Percentiles rank a stretch among this genome's conserved stretches.
These are phyloP conservation scores for Silybum marianum DNA, from an alignment of 129 eudicot species.

Conservation along the genomic window DNA sequence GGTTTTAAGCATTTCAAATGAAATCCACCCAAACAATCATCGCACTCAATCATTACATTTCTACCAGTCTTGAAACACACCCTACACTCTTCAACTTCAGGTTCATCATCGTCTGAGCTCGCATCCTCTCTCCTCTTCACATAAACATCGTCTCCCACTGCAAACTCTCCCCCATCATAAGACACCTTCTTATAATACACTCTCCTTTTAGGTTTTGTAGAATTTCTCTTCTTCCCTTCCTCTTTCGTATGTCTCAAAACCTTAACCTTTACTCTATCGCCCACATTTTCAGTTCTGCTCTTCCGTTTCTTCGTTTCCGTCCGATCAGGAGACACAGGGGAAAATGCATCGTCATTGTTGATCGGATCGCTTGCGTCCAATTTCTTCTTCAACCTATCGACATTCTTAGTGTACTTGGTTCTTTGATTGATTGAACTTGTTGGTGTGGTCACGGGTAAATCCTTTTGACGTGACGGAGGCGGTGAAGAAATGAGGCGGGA, in stretches of 20 bases:
- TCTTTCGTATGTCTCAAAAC: constrained; percentile 12
- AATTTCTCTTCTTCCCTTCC: constrained; percentile 13
- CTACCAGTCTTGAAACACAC: constrained; percentile 66
- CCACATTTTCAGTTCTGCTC: constrained; percentile 13
- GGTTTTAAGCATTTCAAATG: constrained; percentile 94
- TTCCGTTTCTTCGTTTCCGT: constrained; percentile 50
- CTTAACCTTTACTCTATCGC: constrained; percentile 1
- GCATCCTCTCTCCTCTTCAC: constrained; percentile 86
- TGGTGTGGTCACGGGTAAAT: constrained; percentile 9
- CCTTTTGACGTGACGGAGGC: constrained; percentile 5
- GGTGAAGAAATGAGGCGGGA: constrained; percentile 44
- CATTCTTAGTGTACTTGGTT: constrained; percentile 3
- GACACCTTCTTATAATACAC: constrained; percentile 70
- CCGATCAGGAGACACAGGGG: constrained; percentile 59
- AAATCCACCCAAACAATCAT: constrained; percentile 89
- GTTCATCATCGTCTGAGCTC: constrained; percentile 76
- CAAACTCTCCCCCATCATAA: constrained; percentile 80
- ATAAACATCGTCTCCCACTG: constrained; percentile 83
- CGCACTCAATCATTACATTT: constrained; percentile 82
- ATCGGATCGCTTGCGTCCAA: not conserved
- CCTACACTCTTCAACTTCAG: constrained; percentile 92
- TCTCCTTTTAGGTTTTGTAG: constrained; percentile 42
- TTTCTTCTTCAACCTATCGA: constrained; percentile 24
- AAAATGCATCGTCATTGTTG: constrained; percentile 20
- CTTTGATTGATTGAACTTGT: constrained; percentile 11